Evolutionary conservation across 768 basidiomycete genomes (phyloP), one percentile per base, ranked within the genome.

Genomic region (Boletellus ananiceps): DNA sequence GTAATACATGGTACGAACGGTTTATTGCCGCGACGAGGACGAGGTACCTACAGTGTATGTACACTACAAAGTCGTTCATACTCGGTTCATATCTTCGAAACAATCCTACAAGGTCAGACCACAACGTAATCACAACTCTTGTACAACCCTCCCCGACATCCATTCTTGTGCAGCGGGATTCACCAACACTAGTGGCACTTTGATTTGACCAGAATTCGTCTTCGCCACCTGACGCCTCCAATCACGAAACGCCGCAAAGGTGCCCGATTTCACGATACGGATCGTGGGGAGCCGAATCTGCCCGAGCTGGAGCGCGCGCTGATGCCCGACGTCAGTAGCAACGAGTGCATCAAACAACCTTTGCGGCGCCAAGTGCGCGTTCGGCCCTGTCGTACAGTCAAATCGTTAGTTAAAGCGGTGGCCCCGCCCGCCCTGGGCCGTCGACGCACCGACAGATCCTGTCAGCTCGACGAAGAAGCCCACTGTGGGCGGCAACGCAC

Each of bases 231-330:
- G 37, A 13, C 36, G 34, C 31, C 39, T 60, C 52, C 54, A 57
- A 32, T 19, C 40, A 43, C 58, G 53, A 32, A 54, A 63, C 4
- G 52, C 61, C 3, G 40, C 31, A 12, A 62, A 63, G 8, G 55
- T 58, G 8, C 63, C 58, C 6, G 42, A 15, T 19, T 51, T 47
- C 4, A 65, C 45, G 3, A 65, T 44, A 4, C 58, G 58, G 38
- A 65, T 50, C 29, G 61, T 60, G 2, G 63, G 63, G 7, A 54
- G 37, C 9, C 52, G 33, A 1, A 51, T 39, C 15, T 23, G 19
- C 7, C 47, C 51, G 0, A 11, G 19, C 2, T 49, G 39, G 8
- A 53, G 32, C 13, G 41, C 50, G 23, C 2, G 8, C 5, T 38
- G 25, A 13, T 38, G 41, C 15, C 39, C 37, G 1, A 3, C 2